phyloP scores from a whole-genome alignment of 1,284 basidiomycete species.

The Ceratobasidium sp. region DNA sequence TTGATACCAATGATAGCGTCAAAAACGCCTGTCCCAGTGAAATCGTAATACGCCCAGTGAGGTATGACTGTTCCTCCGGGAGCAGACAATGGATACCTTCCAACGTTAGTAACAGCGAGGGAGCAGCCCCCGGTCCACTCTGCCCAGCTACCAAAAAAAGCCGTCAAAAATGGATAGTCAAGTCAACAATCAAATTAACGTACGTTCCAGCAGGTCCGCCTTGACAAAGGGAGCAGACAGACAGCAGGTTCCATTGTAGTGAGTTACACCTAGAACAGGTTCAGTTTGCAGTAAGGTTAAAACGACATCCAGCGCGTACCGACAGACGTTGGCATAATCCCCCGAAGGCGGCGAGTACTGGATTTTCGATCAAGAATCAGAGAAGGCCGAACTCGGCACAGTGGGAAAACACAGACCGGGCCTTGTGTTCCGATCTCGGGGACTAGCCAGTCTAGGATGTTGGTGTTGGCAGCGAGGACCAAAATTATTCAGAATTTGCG shows the following conservation, averaged over 20 bases:
- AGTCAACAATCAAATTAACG: neutral
- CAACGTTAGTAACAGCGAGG: constrained; percentile 7
- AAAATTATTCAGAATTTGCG: neutral
- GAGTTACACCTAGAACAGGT: constrained; percentile 44
- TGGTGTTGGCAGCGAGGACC: neutral
- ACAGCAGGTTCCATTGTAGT: constrained; percentile 49
- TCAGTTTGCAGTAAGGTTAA: neutral
- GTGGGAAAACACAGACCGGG: constrained; percentile 31
- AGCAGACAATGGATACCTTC: constrained; percentile 37
- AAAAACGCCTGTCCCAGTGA: constrained; percentile 35
- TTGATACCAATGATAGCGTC: constrained; percentile 30
- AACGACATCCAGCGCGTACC: neutral
- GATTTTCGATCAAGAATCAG: constrained; percentile 8
- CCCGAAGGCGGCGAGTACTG: constrained; percentile 42
- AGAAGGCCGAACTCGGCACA: constrained; percentile 1
- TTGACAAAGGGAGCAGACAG: constrained; percentile 49
- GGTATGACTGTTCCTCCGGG: constrained; percentile 44
- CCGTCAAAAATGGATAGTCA: neutral
- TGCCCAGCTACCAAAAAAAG: constrained; percentile 37
- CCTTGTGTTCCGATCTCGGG: constrained; percentile 36
- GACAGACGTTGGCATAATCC: constrained; percentile 44
- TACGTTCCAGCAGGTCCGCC: constrained; percentile 44
- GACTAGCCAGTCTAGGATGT: constrained; percentile 39
- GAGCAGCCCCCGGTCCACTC: constrained; percentile 44
- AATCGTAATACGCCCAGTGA: constrained; percentile 45